Conservation (phyloP, 2,329 filamentous ascomycete species). For the Colletotrichum sp. region DNA sequence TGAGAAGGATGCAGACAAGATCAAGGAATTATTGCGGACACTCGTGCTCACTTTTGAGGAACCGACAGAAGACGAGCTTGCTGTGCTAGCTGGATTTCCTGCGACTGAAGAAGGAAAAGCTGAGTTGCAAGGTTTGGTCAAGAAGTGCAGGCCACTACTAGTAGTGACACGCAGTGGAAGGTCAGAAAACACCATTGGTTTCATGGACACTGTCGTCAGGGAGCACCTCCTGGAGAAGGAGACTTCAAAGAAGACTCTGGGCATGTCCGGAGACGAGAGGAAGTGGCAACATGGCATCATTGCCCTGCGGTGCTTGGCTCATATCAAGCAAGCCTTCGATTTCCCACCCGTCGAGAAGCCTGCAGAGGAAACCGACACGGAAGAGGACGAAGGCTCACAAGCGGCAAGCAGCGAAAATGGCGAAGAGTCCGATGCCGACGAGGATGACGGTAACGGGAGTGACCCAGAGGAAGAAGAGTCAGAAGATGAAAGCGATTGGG, state of each 20-base stretch:
- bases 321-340: slow-evolving; percentile 38
- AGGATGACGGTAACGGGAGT: background rate
- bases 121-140: slow-evolving; percentile 38
- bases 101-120: slow-evolving; percentile 33
- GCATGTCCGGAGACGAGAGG: slow-evolving; percentile 40
- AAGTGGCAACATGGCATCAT: slow-evolving; percentile 48
- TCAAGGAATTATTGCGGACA: slow-evolving; percentile 46
- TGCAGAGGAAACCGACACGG: background rate
- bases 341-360: slow-evolving; percentile 24
- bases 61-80: slow-evolving; percentile 41
- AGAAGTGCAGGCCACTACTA: slow-evolving; percentile 41
- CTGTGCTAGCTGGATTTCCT: slow-evolving; percentile 39
- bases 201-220: slow-evolving; percentile 40
- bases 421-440: background rate
- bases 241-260: slow-evolving; percentile 30
- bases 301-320: slow-evolving; percentile 40
- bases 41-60: slow-evolving; percentile 46
- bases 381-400: background rate
- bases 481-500: slow-evolving; percentile 1
- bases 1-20: slow-evolving; percentile 36
- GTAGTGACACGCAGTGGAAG: slow-evolving; percentile 14
- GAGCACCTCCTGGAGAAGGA: slow-evolving; percentile 42
- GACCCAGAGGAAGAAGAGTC: slow-evolving; percentile 15
- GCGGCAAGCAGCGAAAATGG: background rate
- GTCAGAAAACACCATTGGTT: slow-evolving; percentile 24